phyloP scores from a whole-genome alignment of 1,139 yeast species.

The Oligophagozyma castellii region DNA sequence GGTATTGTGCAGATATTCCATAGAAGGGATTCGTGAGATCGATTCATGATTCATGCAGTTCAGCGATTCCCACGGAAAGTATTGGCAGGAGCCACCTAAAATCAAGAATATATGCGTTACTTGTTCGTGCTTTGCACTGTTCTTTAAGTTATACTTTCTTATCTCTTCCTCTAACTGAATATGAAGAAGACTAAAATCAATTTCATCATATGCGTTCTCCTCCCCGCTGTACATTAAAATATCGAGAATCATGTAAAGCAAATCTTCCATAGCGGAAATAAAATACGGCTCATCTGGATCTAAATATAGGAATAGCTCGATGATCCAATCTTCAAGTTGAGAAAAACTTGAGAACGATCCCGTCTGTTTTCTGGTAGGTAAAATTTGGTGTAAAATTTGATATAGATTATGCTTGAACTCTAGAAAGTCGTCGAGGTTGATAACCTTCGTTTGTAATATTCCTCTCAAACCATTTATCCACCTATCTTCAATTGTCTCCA shows the following conservation, averaged over 20 bases:
- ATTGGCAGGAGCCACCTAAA: constrained; percentile 48
- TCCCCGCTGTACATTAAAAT: constrained; percentile 50
- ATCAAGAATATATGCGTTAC: constrained; percentile 52
- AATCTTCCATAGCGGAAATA: constrained; percentile 42
- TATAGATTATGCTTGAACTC: constrained; percentile 30
- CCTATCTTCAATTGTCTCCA: constrained; percentile 43
- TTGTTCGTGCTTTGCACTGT: constrained; percentile 4
- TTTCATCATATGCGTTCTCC: constrained; percentile 46
- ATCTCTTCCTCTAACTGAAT: constrained; percentile 37
- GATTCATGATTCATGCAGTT: constrained; percentile 40
- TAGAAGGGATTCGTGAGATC: constrained; percentile 65
- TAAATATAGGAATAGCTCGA: constrained; percentile 40
- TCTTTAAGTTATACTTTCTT: constrained; percentile 20
- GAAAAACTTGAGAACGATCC: constrained; percentile 20
- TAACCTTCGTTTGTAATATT: constrained; percentile 22
- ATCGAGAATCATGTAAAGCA: constrained; percentile 50
- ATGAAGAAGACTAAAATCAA: constrained; percentile 42
- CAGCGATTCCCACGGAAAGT: constrained; percentile 84
- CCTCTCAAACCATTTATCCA: constrained; percentile 83
- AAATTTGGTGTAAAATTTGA: constrained; percentile 22
- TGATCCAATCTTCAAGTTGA: constrained; percentile 36
- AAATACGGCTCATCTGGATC: constrained; percentile 25
- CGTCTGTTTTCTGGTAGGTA: constrained; percentile 28
- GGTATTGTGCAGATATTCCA: constrained; percentile 33
- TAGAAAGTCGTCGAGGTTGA: constrained; percentile 27